Conservation (phyloP, 345 rosid genomes). For the Hibiscus syriacus region DNA sequence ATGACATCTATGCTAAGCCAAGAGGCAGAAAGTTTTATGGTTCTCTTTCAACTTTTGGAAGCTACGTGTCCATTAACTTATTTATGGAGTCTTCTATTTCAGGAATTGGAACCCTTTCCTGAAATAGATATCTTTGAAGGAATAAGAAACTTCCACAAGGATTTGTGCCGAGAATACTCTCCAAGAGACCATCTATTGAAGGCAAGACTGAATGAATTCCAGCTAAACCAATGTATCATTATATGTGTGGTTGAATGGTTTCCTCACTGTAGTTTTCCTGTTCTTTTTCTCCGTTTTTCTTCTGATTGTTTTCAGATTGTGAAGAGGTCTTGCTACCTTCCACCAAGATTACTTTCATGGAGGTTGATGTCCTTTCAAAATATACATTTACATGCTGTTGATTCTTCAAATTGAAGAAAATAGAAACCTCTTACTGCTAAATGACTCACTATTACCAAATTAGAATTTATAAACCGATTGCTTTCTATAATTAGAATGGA, state of each 20-base stretch:
- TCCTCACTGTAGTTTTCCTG: slow-evolving; percentile 4
- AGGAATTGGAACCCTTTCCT: slow-evolving; percentile 91
- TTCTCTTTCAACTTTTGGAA: not conserved
- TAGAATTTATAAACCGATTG: not conserved
- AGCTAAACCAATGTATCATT: slow-evolving; percentile 1
- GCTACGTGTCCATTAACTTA: not conserved
- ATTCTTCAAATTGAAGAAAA: slow-evolving; percentile 2
- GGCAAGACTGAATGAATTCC: slow-evolving; percentile 28
- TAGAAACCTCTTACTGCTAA: not conserved
- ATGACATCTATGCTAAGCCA: not conserved
- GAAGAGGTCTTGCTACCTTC: slow-evolving; percentile 71
- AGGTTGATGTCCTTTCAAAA: slow-evolving; percentile 35
- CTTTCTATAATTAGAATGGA: not conserved
- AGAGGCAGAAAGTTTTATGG: not conserved
- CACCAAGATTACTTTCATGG: slow-evolving; percentile 64
- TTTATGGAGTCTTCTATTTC: not conserved
- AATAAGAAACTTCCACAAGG: slow-evolving; percentile 55
- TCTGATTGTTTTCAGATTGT: slow-evolving; percentile 43
- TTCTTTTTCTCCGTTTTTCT: slow-evolving; percentile 9
- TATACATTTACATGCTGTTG: not conserved
- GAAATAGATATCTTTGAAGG: slow-evolving; percentile 48
- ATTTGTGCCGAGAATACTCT: slow-evolving; percentile 51
- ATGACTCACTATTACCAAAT: not conserved
- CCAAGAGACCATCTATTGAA: slow-evolving; percentile 78
- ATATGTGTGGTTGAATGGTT: slow-evolving; percentile 8